Base-by-base conservation (phyloP, 495 filamentous ascomycete species). In the Niebla homalea region DNA sequence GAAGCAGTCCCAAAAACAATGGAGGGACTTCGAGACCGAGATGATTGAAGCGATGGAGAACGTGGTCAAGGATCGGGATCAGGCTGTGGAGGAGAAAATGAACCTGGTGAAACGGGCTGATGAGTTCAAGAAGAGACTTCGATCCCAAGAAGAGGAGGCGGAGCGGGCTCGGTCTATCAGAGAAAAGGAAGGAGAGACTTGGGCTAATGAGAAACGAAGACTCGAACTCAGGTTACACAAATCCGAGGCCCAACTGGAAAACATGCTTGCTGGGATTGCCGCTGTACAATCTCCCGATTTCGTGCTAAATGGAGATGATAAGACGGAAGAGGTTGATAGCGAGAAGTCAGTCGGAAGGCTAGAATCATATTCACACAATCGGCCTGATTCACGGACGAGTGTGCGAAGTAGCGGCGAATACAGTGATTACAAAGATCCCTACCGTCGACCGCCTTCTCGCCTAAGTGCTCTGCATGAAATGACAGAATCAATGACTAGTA, bases 161-260 rank as follows among this genome's bases (percentile, higher is more conserved):
- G 76, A 83, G 54, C 78, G 84, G 5, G 78, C 80, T 20, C 82
- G 90, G 55, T 71, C 75, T 36, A 70, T 87, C 18, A 93, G 87
- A 81, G 79, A 81, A 35, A 76, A 77, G 49, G 92, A 98, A 52
- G 85, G 80, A 61, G 80, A 94, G 44, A 71, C 70, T 14, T 94
- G 86, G 83, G 82, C 87, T 16, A 79, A 80, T 44, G 85, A 90
- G 57, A 85, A 79, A 57, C 79, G 90, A 32, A 81, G 74, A 48
- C 68, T 86, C 38, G 92, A 99, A 66, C 77, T 85, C 48, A 84
- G 84, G 53, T 64, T 93, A 20, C 88, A 96, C 63, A 78, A 94
- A 6, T 81, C 87, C 22, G 92, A 99, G 63, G 86, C 77, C 45
- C 78, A 90, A 47, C 67, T 99, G 48, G 89, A 89, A 60, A 72